A percentile compares a stretch with the other conserved stretches of the same genome.
Evolutionary conservation across 2,329 filamentous ascomycete genomes (phyloP).

Genomic region (Aspergillus japonicus): DNA sequence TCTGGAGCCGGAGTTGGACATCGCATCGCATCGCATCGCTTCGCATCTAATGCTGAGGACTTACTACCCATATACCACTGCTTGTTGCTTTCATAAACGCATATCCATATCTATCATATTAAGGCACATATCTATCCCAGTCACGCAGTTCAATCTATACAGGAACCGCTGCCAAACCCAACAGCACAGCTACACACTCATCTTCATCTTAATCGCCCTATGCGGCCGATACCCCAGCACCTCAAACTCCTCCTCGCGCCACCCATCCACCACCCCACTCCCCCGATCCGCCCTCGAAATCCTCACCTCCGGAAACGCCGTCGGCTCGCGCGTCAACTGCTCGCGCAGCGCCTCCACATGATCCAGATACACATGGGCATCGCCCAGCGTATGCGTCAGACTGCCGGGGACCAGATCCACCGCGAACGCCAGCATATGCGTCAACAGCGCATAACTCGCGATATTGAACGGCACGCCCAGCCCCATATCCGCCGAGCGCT

Average conservation of each 20-base stretch:
- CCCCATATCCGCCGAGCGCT: constrained; percentile 94
- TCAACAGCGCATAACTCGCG: constrained; percentile 86
- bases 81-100: too few species aligned
- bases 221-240: constrained; percentile 88
- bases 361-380: constrained; percentile 94
- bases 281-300: constrained; percentile 68
- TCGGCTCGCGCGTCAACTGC: constrained; percentile 77
- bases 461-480: constrained; percentile 98
- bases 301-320: constrained; percentile 74
- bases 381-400: constrained; percentile 93
- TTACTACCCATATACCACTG: too few species aligned
- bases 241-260: constrained; percentile 83
- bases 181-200: constrained; percentile 68
- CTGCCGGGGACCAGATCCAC: constrained; percentile 81
- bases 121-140: too few species aligned
- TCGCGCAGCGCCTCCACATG: constrained; percentile 82
- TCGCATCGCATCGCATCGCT: too few species aligned
- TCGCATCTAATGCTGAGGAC: too few species aligned
- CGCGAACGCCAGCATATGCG: constrained; percentile 90
- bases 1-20: too few species aligned
- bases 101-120: too few species aligned
- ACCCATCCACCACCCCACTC: constrained; percentile 88
- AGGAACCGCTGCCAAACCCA: too few species aligned
- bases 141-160: too few species aligned
- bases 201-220: constrained; percentile 94